Percentiles rank a stretch among this genome's conserved stretches.
Evolutionary conservation across 108 stramenopile species (phyloP).

Genomic region (Fistulifera pelliculosa): DNA sequence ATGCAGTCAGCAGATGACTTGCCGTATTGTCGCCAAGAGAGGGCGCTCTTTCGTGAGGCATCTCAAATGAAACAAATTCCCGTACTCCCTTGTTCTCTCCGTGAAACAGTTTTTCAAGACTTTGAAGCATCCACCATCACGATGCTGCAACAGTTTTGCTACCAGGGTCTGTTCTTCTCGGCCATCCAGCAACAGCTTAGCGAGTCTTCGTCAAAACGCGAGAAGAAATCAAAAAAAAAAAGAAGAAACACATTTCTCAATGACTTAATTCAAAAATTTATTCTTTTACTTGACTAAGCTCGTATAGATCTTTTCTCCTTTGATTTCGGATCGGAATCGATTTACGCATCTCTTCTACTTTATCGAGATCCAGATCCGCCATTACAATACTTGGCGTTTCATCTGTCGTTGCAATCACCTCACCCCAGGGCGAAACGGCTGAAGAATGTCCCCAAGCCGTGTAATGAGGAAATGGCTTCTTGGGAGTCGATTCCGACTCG

Average conservation of each 20-base stretch:
- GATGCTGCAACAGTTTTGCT: slow-evolving; percentile 52
- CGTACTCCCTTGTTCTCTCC: neutral
- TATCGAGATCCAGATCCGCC: slow-evolving; percentile 86
- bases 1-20: no score
- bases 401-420: slow-evolving; percentile 85
- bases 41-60: neutral
- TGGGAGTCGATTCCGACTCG: slow-evolving; percentile 21
- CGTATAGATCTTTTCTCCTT: slow-evolving; percentile 71
- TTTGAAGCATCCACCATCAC: slow-evolving; percentile 43
- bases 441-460: slow-evolving; percentile 99
- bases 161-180: slow-evolving; percentile 21
- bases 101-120: slow-evolving; percentile 13
- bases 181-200: no score
- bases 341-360: slow-evolving; percentile 72
- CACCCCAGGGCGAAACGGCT: slow-evolving; percentile 94
- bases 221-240: no score
- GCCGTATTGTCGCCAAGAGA: no score
- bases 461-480: slow-evolving; percentile 77
- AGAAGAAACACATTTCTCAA: no score
- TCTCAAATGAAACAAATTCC: slow-evolving; percentile 5
- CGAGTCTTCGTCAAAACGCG: no score
- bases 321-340: slow-evolving; percentile 70
- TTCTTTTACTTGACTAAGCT: slow-evolving; percentile 12
- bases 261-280: no score
- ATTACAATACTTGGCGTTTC: slow-evolving; percentile 75